Evolutionary conservation across 2,329 filamentous ascomycete species (phyloP).

Genomic region (Knufia petricola): DNA sequence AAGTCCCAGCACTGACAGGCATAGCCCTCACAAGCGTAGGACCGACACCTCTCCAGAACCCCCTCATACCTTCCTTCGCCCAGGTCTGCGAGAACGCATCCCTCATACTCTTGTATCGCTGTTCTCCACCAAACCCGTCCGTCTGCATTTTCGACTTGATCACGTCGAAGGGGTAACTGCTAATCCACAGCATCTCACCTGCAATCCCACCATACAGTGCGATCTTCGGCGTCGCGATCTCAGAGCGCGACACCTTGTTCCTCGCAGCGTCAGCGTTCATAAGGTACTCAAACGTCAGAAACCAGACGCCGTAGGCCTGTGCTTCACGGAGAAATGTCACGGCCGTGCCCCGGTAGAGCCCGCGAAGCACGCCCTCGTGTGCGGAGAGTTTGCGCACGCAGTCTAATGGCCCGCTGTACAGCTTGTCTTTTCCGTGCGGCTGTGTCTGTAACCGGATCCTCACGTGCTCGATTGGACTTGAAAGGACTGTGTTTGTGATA

Average conservation of each 20-base stretch:
- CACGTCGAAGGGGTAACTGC: constrained; percentile 91
- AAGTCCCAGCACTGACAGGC: constrained; percentile 96
- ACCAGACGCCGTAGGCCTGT: constrained; percentile 93
- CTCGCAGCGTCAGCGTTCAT: constrained; percentile 83
- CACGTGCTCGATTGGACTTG: constrained; percentile 90
- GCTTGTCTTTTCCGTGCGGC: constrained; percentile 63
- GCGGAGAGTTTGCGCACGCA: constrained; percentile 75
- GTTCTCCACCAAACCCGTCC: constrained; percentile 69
- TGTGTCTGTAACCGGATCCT: constrained; percentile 94
- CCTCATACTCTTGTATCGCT: constrained; percentile 71
- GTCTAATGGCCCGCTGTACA: constrained; percentile 80
- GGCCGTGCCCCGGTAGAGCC: constrained; percentile 75
- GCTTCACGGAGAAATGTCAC: constrained; percentile 85
- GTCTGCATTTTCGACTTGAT: constrained; percentile 99
- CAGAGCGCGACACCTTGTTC: constrained; percentile 63
- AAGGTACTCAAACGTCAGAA: constrained; percentile 86
- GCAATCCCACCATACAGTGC: constrained; percentile 87
- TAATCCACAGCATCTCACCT: constrained; percentile 86
- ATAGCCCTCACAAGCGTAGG: constrained; percentile 89
- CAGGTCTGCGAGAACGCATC: constrained; percentile 83
- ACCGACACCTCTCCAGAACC: constrained; percentile 91
- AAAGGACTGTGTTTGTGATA: constrained; percentile 78
- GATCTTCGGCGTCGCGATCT: constrained; percentile 75
- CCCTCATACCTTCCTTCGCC: constrained; percentile 62
- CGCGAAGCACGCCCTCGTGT: constrained; percentile 57